phyloP scores from a whole-genome alignment of 345 rosid species.

The Adansonia digitata region DNA sequence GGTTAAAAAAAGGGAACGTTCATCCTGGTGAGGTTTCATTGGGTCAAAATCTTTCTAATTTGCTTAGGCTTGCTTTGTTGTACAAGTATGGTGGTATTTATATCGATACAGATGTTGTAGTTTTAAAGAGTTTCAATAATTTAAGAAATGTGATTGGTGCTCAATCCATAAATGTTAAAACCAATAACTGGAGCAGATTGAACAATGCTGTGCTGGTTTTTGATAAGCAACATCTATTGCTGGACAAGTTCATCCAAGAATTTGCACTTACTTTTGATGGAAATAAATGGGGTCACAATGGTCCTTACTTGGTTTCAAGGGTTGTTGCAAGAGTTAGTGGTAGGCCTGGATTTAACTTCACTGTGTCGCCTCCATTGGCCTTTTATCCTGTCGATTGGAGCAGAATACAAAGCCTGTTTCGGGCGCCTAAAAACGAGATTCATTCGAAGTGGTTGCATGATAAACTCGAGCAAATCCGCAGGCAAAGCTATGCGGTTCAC shows the following conservation, averaged over 20 bases:
- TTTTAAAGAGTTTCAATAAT: constrained; percentile 40
- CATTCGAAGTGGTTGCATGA: constrained; percentile 43
- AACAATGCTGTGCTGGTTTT: constrained; percentile 82
- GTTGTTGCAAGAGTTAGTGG: constrained; percentile 49
- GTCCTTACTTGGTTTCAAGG: constrained; percentile 85
- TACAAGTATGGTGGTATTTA: constrained; percentile 83
- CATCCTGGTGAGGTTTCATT: constrained; percentile 75
- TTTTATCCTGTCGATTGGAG: constrained; percentile 91
- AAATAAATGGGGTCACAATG: constrained; percentile 96
- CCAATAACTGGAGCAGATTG: constrained; percentile 75
- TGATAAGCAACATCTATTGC: constrained; percentile 71
- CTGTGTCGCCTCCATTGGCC: constrained; percentile 67
- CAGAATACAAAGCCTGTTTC: constrained; percentile 48
- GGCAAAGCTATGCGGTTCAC: constrained; percentile 60
- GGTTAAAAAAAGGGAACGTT: constrained; percentile 45
- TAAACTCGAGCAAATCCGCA: constrained; percentile 42
- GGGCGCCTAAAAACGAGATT: constrained; percentile 31
- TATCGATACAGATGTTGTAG: constrained; percentile 70
- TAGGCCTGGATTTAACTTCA: constrained; percentile 43
- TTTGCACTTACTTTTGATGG: constrained; percentile 80
- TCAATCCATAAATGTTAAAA: constrained; percentile 49
- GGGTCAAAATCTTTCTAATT: constrained; percentile 87
- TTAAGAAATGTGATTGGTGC: constrained; percentile 75
- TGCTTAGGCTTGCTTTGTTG: constrained; percentile 64
- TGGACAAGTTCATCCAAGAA: constrained; percentile 70